Percentiles rank a stretch among this genome's conserved stretches.
Conservation (phyloP, 306 rosid species). For the Glycyrrhiza uralensis region DNA sequence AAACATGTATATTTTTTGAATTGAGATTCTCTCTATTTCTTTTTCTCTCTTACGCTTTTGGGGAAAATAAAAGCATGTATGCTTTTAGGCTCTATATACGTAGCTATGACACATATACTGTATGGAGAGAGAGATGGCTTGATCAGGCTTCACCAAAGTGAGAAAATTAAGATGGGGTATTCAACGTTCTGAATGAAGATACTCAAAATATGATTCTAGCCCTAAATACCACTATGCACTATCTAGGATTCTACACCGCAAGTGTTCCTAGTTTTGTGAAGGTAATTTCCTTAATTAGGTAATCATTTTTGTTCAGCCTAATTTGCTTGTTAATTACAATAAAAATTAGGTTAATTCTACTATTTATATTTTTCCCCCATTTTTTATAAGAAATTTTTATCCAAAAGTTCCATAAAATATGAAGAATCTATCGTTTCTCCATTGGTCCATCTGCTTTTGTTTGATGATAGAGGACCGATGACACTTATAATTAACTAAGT, state of each 20-base stretch:
- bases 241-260: neutral
- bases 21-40: too few species aligned
- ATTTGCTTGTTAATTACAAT: neutral
- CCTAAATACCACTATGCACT: neutral
- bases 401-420: neutral
- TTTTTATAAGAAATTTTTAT: neutral
- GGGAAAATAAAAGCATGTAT: too few species aligned
- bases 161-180: neutral
- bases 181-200: slow-evolving; percentile 12
- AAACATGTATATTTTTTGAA: too few species aligned
- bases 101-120: neutral
- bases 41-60: too few species aligned
- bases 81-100: too few species aligned
- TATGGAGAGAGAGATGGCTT: neutral
- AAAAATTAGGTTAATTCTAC: slow-evolving; percentile 3
- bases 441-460: neutral
- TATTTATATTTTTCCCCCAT: neutral
- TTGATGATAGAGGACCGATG: neutral
- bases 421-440: neutral
- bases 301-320: neutral
- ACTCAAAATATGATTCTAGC: slow-evolving; percentile 8
- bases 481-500: neutral
- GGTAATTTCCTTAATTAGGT: slow-evolving; percentile 18
- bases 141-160: neutral
- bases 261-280: neutral